Percentiles rank a stretch among this genome's conserved stretches.
Conservation (phyloP, 345 rosid genomes). For the Turnera subulata region DNA sequence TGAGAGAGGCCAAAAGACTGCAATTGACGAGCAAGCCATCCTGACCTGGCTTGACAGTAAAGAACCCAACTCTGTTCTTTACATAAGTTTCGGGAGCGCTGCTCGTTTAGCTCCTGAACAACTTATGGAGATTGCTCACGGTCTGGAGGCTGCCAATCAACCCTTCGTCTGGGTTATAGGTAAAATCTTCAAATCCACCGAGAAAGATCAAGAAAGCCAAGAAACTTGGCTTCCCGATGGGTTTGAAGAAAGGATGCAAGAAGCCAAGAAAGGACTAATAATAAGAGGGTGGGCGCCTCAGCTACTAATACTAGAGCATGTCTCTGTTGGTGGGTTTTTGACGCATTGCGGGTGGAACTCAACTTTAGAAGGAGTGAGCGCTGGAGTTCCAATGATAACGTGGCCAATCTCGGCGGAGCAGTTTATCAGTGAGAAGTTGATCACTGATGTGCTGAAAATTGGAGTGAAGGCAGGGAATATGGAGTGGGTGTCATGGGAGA, state of each 20-base stretch:
- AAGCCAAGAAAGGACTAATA: constrained; percentile 5
- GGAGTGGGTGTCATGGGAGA: not conserved
- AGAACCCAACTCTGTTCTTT: constrained; percentile 42
- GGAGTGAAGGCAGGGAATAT: constrained; percentile 4
- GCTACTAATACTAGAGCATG: constrained; percentile 11
- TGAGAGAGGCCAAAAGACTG: constrained; percentile 33
- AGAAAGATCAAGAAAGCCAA: constrained; percentile 8
- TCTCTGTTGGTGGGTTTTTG: constrained; percentile 16
- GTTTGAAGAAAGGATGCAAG: constrained; percentile 33
- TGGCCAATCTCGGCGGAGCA: constrained; percentile 19
- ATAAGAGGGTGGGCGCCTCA: constrained; percentile 23
- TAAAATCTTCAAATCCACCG: constrained; percentile 8
- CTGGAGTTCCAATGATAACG: constrained; percentile 18
- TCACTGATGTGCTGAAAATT: constrained; percentile 9
- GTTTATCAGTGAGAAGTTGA: constrained; percentile 9
- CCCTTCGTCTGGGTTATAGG: constrained; percentile 52
- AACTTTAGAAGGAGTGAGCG: constrained; percentile 12
- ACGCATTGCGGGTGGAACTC: constrained; percentile 30
- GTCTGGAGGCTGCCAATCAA: constrained; percentile 36
- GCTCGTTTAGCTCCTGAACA: constrained; percentile 32
- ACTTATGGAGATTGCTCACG: constrained; percentile 38
- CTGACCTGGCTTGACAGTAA: constrained; percentile 45
- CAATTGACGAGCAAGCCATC: constrained; percentile 23
- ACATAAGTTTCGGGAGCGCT: constrained; percentile 47
- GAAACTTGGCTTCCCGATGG: constrained; percentile 30